Conservation (phyloP, 148 eudicot genomes). For the Gaultheria prostrata region DNA sequence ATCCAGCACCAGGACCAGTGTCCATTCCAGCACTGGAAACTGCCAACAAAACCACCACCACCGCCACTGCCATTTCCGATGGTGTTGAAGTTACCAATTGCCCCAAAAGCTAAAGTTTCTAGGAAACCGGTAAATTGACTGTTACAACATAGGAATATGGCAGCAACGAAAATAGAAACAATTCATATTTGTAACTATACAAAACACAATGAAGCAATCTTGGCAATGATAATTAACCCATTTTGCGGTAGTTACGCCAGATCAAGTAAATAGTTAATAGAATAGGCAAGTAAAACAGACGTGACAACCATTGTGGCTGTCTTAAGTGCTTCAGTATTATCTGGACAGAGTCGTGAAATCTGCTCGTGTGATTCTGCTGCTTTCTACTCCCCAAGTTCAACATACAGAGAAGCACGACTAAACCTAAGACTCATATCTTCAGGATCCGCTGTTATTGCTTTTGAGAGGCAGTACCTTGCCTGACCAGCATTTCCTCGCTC, state of each 20-base stretch:
- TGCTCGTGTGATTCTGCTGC: slow-evolving; percentile 90
- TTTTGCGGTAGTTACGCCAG: not conserved
- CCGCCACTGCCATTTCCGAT: not conserved
- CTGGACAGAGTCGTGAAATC: slow-evolving; percentile 49
- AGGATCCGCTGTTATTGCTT: slow-evolving; percentile 85
- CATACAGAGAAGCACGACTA: slow-evolving; percentile 57
- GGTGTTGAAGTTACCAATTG: not conserved
- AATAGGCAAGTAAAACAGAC: not conserved
- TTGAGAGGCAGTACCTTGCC: slow-evolving; percentile 66
- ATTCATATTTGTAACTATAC: not conserved
- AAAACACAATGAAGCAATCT: not conserved
- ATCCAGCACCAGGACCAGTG: not conserved
- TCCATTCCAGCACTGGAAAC: not conserved
- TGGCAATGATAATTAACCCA: too few species aligned
- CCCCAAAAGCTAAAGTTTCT: not conserved
- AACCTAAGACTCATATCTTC: slow-evolving; percentile 54
- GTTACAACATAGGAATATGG: not conserved
- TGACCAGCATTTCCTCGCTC: slow-evolving; percentile 64
- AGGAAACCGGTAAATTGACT: not conserved
- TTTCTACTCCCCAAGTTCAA: slow-evolving; percentile 57
- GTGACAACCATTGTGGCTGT: slow-evolving; percentile 56
- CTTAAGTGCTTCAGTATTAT: slow-evolving; percentile 60
- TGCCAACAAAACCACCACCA: not conserved
- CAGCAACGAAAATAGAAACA: not conserved
- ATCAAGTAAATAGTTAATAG: slow-evolving; percentile 5